These are phyloP conservation scores for Aspergillus diversus DNA, from an alignment of 495 filamentous ascomycete genomes.

Conservation along the genomic window DNA sequence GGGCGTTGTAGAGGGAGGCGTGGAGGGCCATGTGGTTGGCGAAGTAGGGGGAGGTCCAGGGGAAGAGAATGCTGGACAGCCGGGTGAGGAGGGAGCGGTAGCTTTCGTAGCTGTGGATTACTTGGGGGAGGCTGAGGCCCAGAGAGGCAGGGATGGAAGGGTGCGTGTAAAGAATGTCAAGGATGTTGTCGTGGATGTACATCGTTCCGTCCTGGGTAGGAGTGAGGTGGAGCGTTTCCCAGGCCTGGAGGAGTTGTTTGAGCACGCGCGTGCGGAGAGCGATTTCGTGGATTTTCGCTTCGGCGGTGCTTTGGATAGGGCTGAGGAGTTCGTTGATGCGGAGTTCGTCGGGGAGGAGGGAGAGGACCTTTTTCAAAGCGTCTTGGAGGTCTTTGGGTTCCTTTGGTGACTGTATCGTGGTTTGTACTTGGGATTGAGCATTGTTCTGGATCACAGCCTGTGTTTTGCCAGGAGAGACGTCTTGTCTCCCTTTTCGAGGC, in stretches of 20 bases:
- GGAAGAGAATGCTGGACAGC: constrained; percentile 31
- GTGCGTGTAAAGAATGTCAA: too few relatives aligned
- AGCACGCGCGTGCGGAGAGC: not conserved
- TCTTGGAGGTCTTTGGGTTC: too few relatives aligned
- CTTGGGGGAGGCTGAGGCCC: not conserved
- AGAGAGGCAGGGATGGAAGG: too few relatives aligned
- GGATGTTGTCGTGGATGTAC: not conserved
- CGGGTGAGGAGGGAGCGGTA: constrained; percentile 20
- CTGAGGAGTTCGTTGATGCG: not conserved
- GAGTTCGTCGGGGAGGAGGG: not conserved
- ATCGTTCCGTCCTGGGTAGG: not conserved
- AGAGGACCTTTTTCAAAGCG: too few relatives aligned
- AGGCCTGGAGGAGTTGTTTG: not conserved
- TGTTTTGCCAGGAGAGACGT: too few relatives aligned
- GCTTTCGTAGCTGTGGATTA: not conserved
- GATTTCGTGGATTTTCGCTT: not conserved
- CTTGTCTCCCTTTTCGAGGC: too few relatives aligned
- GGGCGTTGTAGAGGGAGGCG: constrained; percentile 25
- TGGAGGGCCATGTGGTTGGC: constrained; percentile 32
- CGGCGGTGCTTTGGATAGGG: not conserved
- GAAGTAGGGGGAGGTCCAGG: constrained; percentile 37
- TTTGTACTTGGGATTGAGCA: too few relatives aligned
- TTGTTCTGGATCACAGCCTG: too few relatives aligned
- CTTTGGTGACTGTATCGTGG: too few relatives aligned
- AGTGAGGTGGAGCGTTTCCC: not conserved